Evolutionary conservation across 495 filamentous ascomycete genomes (phyloP).

Genomic region (Xeromyces bisporus): DNA sequence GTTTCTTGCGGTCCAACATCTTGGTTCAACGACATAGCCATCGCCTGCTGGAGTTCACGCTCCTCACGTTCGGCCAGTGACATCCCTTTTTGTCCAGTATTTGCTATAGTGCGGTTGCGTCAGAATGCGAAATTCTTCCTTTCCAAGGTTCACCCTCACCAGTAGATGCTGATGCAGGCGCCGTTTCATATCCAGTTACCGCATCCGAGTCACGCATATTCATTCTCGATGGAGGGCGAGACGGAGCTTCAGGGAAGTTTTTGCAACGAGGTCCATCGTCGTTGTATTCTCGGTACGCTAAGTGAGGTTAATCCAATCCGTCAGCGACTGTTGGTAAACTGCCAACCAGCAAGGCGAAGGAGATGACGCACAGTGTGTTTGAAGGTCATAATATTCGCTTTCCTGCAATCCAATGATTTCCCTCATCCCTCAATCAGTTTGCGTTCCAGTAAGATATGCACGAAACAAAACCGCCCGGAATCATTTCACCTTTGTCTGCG

Average conservation of each 20-base stretch:
- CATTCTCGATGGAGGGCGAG: conserved; percentile 52
- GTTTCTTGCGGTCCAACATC: conserved; percentile 37
- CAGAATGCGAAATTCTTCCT: conserved; percentile 4
- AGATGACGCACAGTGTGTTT: not conserved
- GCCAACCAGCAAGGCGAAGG: not conserved
- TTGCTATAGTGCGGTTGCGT: conserved; percentile 16
- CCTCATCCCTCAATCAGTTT: not conserved
- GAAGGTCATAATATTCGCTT: not conserved
- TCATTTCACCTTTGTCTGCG: conserved; percentile 16
- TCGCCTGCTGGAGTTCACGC: conserved; percentile 39
- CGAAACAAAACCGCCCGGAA: not conserved
- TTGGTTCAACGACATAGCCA: conserved; percentile 34
- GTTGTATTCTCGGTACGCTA: conserved; percentile 25
- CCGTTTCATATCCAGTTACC: conserved; percentile 4
- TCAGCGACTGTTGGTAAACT: not conserved
- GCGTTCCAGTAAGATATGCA: not conserved
- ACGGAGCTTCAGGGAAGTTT: conserved; percentile 36
- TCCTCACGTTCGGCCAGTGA: conserved; percentile 37
- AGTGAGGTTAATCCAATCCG: conserved; percentile 5
- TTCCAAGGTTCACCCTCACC: conserved; percentile 9
- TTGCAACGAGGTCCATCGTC: conserved; percentile 28
- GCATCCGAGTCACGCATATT: conserved; percentile 26
- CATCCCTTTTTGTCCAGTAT: conserved; percentile 26
- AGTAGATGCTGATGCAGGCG: conserved; percentile 7
- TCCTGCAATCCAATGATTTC: not conserved